Evolutionary conservation across 208 protist species (phyloP), one percentile per base, ranked within the genome.

Genomic region (Trypanosoma cruzi): DNA sequence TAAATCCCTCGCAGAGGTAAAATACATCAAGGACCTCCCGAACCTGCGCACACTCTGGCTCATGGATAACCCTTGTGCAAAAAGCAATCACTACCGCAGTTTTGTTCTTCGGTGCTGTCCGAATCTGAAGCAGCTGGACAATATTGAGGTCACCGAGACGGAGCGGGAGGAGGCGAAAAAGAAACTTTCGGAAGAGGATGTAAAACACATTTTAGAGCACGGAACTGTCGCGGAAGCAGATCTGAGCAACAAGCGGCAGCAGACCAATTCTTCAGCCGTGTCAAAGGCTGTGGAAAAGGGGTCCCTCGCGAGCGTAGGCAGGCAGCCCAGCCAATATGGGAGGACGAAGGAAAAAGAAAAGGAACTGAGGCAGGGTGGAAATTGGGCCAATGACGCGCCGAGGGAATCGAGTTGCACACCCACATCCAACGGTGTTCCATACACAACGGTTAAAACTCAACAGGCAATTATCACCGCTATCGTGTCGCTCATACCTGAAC

Each of bases 41-140:
- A 71, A 86, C 53, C 74, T 98, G 32, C 82, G 60, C 48, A 94
- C 95, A 14, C 83, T 98, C 50, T 98, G 94, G 94, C 79, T 98
- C 40, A 87, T 84, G 49, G 95, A 98, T 54, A 98, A 98, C 66
- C 93, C 96, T 1, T 97, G 93, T 65, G 84, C 94, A 40, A 74
- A 81, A 44, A 75, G 87, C 57, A 77, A 80, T 29, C 64, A 93
- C 62, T 98, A 98, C 80, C 82, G 92, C 26, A 78, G 87, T 28
- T 95, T 91, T 59, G 84, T 96, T 28, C 80, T 98, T 48, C 64
- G 82, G 48, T 92, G 84, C 68, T 95, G 97, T 69, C 87, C 86
- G 24, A 34, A 85, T 31, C 76, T 98, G 32, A 72, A 77, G 31
- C 87, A 97, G 75, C 78, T 98, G 2, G 96, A 98, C 71, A 88